phyloP scores from a whole-genome alignment of 148 eudicot genomes.

The Silene uniflora region DNA sequence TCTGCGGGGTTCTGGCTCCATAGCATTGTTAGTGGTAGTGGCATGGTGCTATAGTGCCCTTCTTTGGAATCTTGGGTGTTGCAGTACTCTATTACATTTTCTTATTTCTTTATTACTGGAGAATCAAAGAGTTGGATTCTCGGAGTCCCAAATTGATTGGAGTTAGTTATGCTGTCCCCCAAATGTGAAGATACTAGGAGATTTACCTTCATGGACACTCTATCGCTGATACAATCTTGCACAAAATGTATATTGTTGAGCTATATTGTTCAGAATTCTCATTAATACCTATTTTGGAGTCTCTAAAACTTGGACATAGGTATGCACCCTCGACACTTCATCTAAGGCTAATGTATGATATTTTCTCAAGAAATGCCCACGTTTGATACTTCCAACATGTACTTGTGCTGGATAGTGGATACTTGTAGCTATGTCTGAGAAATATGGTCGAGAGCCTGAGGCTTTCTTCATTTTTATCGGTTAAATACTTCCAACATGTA shows the following conservation, averaged over 20 bases:
- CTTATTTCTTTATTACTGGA: neutral
- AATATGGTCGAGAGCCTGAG: neutral
- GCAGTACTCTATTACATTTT: neutral
- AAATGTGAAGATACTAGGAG: neutral
- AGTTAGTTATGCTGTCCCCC: neutral
- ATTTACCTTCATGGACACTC: neutral
- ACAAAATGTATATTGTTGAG: neutral
- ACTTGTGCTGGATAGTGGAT: neutral
- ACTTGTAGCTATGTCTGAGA: neutral
- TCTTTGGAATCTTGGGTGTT: neutral
- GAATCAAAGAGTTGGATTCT: neutral
- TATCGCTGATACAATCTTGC: neutral
- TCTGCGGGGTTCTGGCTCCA: too few species aligned
- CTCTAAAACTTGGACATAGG: too few species aligned
- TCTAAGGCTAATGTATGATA: too few species aligned
- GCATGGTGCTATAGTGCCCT: neutral
- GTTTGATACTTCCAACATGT: too few species aligned
- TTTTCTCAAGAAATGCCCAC: too few species aligned
- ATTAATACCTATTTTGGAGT: neutral
- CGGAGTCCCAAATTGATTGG: neutral
- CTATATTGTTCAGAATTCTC: neutral
- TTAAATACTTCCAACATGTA: too few species aligned
- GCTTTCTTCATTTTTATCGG: neutral
- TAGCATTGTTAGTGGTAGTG: neutral
- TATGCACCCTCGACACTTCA: too few species aligned